These are phyloP conservation scores for Globisporangium lucens DNA, from an alignment of 352 stramenopile species.

Conservation along the genomic window DNA sequence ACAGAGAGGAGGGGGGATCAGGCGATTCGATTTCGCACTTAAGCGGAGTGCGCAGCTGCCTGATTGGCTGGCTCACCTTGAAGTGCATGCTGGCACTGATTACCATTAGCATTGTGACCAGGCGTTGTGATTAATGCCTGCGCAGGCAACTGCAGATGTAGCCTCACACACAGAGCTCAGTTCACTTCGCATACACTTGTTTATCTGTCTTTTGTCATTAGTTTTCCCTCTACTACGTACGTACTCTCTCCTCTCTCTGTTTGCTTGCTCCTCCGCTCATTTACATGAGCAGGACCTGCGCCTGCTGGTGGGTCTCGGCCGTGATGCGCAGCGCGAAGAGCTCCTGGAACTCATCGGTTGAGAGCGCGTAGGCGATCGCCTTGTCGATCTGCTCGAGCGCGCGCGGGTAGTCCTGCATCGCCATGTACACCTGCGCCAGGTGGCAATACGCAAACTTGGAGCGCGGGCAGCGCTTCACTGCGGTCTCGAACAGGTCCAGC, in stretches of 20 bases:
- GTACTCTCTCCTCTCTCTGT: not conserved
- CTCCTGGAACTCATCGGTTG: constrained; percentile 72
- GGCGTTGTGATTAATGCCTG: not conserved
- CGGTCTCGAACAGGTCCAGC: constrained; percentile 72
- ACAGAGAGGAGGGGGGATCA: not conserved
- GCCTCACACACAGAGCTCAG: not conserved
- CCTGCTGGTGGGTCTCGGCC: constrained; percentile 72
- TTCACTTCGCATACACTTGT: not conserved
- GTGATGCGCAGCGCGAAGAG: constrained; percentile 78
- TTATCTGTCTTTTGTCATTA: not conserved
- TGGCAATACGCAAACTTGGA: constrained; percentile 86
- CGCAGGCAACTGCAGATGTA: not conserved
- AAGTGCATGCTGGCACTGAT: not conserved
- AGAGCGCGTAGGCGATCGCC: constrained; percentile 69
- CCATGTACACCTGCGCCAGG: constrained; percentile 82
- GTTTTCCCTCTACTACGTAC: not conserved
- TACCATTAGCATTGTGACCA: not conserved
- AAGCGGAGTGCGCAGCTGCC: not conserved
- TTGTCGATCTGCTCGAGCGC: constrained; percentile 82
- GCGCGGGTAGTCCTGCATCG: constrained; percentile 76
- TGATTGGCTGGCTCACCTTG: not conserved
- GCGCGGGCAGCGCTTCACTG: constrained; percentile 69
- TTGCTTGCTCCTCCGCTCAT: not conserved
- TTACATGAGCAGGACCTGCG: constrained; percentile 60
- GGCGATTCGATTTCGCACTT: not conserved